A percentile compares a stretch with the other conserved stretches of the same genome.
Conservation (phyloP, 495 filamentous ascomycete genomes). For the Umbilicaria muhlenbergii region DNA sequence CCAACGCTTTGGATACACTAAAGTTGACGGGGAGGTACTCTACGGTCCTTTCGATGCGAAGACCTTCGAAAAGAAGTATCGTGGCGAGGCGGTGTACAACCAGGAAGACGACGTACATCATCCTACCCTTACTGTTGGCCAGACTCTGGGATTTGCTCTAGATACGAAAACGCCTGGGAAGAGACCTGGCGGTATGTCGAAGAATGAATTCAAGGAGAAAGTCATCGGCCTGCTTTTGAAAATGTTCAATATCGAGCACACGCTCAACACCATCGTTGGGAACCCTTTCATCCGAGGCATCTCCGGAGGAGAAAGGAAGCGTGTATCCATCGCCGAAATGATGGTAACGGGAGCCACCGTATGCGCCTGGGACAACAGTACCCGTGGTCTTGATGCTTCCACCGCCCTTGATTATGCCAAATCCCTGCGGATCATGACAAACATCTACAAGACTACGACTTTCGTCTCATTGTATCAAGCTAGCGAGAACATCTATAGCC, state of each 20-base stretch:
- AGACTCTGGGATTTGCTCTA: conserved; percentile 73
- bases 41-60: conserved; percentile 56
- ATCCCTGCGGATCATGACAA: conserved; percentile 60
- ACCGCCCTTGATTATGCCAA: conserved; percentile 63
- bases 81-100: conserved; percentile 77
- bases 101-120: conserved; percentile 67
- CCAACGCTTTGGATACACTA: conserved; percentile 59
- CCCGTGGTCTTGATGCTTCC: conserved; percentile 67
- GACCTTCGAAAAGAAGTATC: conserved; percentile 47
- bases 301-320: conserved; percentile 74
- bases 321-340: conserved; percentile 35
- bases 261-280: conserved; percentile 64
- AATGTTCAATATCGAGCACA: conserved; percentile 84
- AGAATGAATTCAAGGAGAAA: conserved; percentile 52
- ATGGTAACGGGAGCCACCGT: conserved; percentile 60
- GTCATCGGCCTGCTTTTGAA: conserved; percentile 56
- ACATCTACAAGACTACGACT: conserved; percentile 63
- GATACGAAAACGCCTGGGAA: conserved; percentile 67
- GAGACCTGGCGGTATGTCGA: conserved; percentile 28
- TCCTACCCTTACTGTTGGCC: conserved; percentile 65
- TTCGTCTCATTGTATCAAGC: conserved; percentile 78
- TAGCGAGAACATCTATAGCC: conserved; percentile 64
- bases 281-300: conserved; percentile 69
- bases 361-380: conserved; percentile 71
- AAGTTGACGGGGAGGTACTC: conserved; percentile 54